Evolutionary conservation across 2,329 filamentous ascomycete species (phyloP).

Genomic region (Stemphylium beticola): DNA sequence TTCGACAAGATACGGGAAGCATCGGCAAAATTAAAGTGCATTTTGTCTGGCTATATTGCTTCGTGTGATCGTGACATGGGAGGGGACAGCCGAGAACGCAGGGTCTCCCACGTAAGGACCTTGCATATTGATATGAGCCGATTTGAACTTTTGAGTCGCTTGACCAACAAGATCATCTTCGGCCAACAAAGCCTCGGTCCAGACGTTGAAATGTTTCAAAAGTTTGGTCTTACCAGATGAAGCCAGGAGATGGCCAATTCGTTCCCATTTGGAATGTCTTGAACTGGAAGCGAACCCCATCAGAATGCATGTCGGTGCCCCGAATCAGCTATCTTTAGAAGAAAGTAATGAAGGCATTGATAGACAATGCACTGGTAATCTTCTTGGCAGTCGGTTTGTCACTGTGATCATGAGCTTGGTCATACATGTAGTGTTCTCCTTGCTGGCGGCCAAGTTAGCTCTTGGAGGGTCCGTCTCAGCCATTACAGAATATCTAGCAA

Average conservation of each 20-base stretch:
- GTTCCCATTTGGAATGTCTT: background rate
- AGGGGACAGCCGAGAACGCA: slow-evolving; percentile 33
- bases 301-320: background rate
- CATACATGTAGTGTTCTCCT: background rate
- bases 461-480: background rate
- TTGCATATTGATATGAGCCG: slow-evolving; percentile 26
- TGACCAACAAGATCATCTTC: slow-evolving; percentile 18
- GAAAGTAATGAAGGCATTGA: background rate
- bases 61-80: slow-evolving; percentile 34
- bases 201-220: slow-evolving; percentile 24
- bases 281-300: background rate
- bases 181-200: slow-evolving; percentile 16
- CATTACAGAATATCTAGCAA: background rate
- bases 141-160: slow-evolving; percentile 16
- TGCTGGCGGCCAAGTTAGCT: background rate
- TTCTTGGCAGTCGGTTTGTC: background rate
- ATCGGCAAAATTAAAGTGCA: slow-evolving; percentile 37
- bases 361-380: background rate
- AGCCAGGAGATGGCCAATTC: background rate
- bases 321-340: slow-evolving; percentile 6
- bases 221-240: background rate
- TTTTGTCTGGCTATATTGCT: slow-evolving; percentile 44
- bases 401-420: background rate
- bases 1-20: slow-evolving; percentile 27
- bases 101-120: slow-evolving; percentile 29